A percentile compares a stretch with the other conserved stretches of the same genome.
These are phyloP conservation scores for Geotrichum australiense DNA, from an alignment of 1,139 yeast species.

Conservation along the genomic window DNA sequence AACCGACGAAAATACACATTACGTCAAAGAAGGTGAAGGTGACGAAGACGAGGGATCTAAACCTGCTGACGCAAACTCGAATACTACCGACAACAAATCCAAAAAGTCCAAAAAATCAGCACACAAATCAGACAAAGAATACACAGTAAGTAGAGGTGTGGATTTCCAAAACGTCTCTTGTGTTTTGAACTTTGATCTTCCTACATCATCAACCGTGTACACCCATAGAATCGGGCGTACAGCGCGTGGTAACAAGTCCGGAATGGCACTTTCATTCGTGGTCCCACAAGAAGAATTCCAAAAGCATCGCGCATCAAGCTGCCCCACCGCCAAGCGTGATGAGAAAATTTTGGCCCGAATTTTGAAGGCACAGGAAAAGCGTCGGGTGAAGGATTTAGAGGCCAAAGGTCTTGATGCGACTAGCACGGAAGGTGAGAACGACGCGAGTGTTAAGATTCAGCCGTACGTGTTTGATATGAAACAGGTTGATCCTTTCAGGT, in stretches of 20 bases:
- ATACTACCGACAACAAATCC: conserved; percentile 21
- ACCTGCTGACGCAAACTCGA: conserved; percentile 21
- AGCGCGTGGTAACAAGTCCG: conserved; percentile 94
- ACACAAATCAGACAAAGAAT: conserved; percentile 46
- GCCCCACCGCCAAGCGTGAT: conserved; percentile 68
- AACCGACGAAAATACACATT: conserved; percentile 71
- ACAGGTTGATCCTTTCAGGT: conserved; percentile 93
- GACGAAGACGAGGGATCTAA: conserved; percentile 35
- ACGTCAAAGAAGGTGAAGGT: conserved; percentile 44
- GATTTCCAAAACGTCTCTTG: conserved; percentile 96
- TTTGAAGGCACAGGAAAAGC: conserved; percentile 64
- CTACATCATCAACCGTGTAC: conserved; percentile 82
- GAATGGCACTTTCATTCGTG: conserved; percentile 91
- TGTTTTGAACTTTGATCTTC: conserved; percentile 91
- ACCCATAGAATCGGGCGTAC: conserved; percentile 96
- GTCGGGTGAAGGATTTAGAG: conserved; percentile 50
- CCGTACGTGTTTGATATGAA: conserved; percentile 90
- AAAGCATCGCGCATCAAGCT: conserved; percentile 74
- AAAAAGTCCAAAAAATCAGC: conserved; percentile 23
- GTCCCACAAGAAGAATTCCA: conserved; percentile 81
- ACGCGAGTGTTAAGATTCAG: conserved; percentile 36
- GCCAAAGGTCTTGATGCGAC: conserved; percentile 11
- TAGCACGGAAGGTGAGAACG: conserved; percentile 18
- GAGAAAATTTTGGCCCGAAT: conserved; percentile 78
- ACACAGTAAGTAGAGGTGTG: conserved; percentile 94